These are phyloP conservation scores for Neurospora sp. DNA, from an alignment of 495 filamentous ascomycete genomes.

Conservation along the genomic window DNA sequence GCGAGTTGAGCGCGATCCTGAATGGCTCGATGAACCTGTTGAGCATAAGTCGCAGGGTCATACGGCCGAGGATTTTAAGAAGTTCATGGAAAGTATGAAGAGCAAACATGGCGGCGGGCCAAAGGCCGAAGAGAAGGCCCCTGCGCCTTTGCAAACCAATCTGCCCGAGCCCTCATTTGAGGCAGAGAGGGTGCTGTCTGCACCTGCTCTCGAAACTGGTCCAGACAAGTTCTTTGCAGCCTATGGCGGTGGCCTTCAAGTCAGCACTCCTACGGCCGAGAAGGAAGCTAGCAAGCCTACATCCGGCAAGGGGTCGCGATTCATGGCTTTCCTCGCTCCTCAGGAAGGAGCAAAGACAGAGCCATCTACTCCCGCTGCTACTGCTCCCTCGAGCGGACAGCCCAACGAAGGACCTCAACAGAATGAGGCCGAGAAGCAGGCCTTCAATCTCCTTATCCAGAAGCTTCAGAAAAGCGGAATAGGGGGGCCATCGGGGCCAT, in stretches of 20 bases:
- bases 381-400: conserved; percentile 3
- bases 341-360: conserved; percentile 49
- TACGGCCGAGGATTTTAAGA: conserved; percentile 87
- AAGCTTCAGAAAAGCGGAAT: conserved; percentile 52
- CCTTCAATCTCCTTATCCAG: conserved; percentile 77
- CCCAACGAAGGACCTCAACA: conserved; percentile 20
- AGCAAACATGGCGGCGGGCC: conserved; percentile 27
- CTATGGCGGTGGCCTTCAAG: conserved; percentile 35
- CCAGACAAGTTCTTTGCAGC: conserved; percentile 76
- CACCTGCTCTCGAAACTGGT: conserved; percentile 52
- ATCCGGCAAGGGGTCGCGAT: conserved; percentile 59
- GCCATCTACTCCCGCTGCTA: conserved; percentile 28
- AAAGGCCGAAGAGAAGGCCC: conserved; percentile 39
- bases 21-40: conserved; percentile 73
- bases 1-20: conserved; percentile 67
- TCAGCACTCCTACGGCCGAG: conserved; percentile 26
- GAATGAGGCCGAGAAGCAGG: conserved; percentile 72
- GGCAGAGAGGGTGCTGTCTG: conserved; percentile 40
- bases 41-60: conserved; percentile 59
- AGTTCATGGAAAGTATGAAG: conserved; percentile 92
- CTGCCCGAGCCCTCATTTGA: conserved; percentile 21
- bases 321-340: conserved; percentile 70
- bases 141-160: conserved; percentile 20
- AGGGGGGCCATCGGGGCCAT: conserved; percentile 5
- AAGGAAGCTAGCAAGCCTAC: conserved; percentile 36